These are phyloP conservation scores for Amphicarpaea edgeworthii DNA, from an alignment of 306 rosid species.

Conservation along the genomic window DNA sequence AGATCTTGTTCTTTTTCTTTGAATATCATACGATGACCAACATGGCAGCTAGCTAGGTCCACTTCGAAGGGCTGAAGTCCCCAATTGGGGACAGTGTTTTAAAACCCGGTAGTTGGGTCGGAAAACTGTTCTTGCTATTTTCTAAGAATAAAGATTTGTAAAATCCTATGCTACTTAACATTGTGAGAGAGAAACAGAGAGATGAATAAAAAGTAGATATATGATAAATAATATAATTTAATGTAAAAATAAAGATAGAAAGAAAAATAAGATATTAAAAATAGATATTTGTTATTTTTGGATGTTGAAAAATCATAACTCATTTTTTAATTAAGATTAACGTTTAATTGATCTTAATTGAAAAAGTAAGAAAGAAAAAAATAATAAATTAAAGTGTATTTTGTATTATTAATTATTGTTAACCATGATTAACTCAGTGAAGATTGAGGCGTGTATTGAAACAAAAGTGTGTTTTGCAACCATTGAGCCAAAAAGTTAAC, in stretches of 20 bases:
- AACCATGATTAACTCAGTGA: not conserved
- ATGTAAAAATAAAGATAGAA: too few species aligned
- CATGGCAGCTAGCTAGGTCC: not conserved
- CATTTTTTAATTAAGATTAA: too few species aligned
- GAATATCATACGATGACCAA: not conserved
- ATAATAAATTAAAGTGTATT: not conserved
- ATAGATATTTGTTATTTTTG: too few species aligned
- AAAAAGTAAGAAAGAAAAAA: not conserved
- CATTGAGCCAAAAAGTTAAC: constrained; percentile 22
- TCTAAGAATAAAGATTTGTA: too few species aligned
- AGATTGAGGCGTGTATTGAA: not conserved
- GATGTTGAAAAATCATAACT: too few species aligned
- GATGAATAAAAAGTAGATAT: too few species aligned
- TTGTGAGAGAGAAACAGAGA: too few species aligned
- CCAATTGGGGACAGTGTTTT: not conserved
- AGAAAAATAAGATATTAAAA: too few species aligned
- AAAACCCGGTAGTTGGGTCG: not conserved
- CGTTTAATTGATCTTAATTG: not conserved
- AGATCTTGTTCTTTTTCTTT: not conserved
- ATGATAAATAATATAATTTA: too few species aligned
- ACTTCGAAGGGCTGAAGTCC: not conserved
- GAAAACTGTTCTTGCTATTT: not conserved
- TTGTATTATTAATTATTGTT: not conserved
- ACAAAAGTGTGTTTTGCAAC: constrained; percentile 2
- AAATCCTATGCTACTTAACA: too few species aligned